A percentile compares a stretch with the other conserved stretches of the same genome.
phyloP scores from a whole-genome alignment of 352 stramenopile genomes.

The Pythium utonaiense region DNA sequence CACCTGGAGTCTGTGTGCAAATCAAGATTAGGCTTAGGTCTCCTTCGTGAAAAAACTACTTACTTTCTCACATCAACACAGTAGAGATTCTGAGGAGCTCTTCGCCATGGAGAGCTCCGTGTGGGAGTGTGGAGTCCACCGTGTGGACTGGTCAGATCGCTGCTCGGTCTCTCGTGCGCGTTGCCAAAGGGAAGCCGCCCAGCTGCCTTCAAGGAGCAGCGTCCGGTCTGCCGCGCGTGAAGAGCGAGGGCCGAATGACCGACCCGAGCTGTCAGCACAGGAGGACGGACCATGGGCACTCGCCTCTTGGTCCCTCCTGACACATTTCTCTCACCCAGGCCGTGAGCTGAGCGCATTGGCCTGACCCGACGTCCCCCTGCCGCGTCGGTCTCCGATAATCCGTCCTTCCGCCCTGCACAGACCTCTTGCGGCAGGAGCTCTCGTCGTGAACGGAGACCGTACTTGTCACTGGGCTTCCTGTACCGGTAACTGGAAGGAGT shows the following conservation, averaged over 20 bases:
- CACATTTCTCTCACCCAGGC: conserved; percentile 4
- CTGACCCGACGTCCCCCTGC: too few species aligned
- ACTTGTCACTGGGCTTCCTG: too few species aligned
- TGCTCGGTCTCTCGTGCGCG: background rate
- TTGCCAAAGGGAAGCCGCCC: background rate
- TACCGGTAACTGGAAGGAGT: conserved; percentile 1
- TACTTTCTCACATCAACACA: too few species aligned
- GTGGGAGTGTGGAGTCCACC: too few species aligned
- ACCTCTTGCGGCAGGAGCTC: too few species aligned
- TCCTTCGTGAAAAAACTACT: too few species aligned
- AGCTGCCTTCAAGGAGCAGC: conserved; percentile 2
- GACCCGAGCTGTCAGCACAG: background rate
- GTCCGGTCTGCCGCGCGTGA: background rate
- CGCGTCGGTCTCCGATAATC: too few species aligned
- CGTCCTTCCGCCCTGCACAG: too few species aligned
- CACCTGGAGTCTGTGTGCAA: background rate
- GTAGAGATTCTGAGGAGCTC: too few species aligned
- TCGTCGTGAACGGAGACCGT: background rate
- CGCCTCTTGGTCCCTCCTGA: background rate
- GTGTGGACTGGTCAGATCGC: background rate
- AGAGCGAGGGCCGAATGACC: too few species aligned
- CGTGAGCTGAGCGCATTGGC: background rate
- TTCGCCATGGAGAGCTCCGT: too few species aligned
- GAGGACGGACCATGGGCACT: background rate
- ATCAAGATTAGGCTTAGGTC: background rate